A percentile compares a stretch with the other conserved stretches of the same genome.
Conservation (phyloP, 257 asterid species). For the Nicotiana undulata region DNA sequence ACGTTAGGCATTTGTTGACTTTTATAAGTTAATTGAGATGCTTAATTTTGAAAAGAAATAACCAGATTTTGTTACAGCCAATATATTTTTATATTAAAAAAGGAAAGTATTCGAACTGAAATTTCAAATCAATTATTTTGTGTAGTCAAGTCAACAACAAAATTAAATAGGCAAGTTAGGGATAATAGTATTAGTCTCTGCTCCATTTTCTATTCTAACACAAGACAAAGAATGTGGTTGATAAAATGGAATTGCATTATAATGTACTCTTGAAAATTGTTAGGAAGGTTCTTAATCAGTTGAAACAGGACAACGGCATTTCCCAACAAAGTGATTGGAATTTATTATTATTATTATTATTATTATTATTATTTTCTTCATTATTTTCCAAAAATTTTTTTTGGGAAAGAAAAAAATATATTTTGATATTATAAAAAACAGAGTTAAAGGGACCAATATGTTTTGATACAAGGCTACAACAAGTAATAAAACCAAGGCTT, state of each 20-base stretch:
- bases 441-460: slow-evolving; percentile 12
- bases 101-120: not conserved
- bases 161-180: not conserved
- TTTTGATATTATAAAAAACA: not conserved
- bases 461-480: not conserved
- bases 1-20: not conserved
- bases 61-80: not conserved
- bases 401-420: not conserved
- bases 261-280: not conserved
- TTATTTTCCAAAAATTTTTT: not conserved
- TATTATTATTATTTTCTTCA: not conserved
- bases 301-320: not conserved
- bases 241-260: not conserved
- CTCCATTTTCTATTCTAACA: not conserved
- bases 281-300: slow-evolving; percentile 1
- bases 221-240: slow-evolving; percentile 3
- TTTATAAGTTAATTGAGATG: not conserved
- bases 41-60: not conserved
- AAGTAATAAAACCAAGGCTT: slow-evolving; percentile 2
- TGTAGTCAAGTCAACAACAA: slow-evolving; percentile 3
- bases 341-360: not conserved
- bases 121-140: not conserved
- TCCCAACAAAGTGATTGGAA: not conserved
- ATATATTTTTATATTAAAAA: not conserved
- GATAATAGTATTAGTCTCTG: not conserved